These are phyloP conservation scores for Trichoderma parareesei DNA, from an alignment of 495 filamentous ascomycete genomes.

Conservation along the genomic window DNA sequence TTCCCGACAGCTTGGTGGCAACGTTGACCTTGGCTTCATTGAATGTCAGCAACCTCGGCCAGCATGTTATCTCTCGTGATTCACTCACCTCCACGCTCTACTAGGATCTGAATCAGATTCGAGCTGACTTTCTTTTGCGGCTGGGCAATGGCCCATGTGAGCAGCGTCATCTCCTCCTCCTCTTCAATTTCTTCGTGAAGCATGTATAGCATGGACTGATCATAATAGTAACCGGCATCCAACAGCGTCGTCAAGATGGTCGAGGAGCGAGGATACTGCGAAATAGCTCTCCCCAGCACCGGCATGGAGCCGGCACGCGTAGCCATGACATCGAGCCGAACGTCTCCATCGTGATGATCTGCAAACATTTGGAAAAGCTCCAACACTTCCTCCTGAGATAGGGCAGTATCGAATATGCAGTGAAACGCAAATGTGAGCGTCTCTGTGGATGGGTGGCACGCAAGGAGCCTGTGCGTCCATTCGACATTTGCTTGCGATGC, in stretches of 20 bases:
- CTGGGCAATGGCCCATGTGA: slow-evolving; percentile 40
- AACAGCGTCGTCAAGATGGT: slow-evolving; percentile 33
- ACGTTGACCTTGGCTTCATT: slow-evolving; percentile 36
- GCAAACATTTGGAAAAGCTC: slow-evolving; percentile 32
- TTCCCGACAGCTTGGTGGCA: slow-evolving; percentile 32
- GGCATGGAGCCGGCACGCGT: slow-evolving; percentile 25
- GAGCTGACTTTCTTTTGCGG: slow-evolving; percentile 43
- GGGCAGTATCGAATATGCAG: slow-evolving; percentile 29
- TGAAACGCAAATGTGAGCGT: slow-evolving; percentile 36
- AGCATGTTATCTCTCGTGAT: not conserved
- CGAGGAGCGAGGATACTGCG: slow-evolving; percentile 35
- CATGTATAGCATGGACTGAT: slow-evolving; percentile 27
- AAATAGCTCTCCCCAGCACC: slow-evolving; percentile 33
- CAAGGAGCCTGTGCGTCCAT: slow-evolving; percentile 30
- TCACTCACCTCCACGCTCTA: slow-evolving; percentile 26
- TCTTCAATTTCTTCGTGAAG: slow-evolving; percentile 32
- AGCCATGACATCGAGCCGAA: slow-evolving; percentile 34
- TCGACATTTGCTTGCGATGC: slow-evolving; percentile 30
- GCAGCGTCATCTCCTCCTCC: slow-evolving; percentile 32
- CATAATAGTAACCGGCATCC: slow-evolving; percentile 40
- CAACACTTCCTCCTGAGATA: slow-evolving; percentile 29
- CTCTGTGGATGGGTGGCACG: slow-evolving; percentile 28
- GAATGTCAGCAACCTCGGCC: slow-evolving; percentile 13
- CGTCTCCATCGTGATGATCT: slow-evolving; percentile 32
- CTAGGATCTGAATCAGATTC: slow-evolving; percentile 31